These are phyloP conservation scores for Aspergillus persii DNA, from an alignment of 2,329 filamentous ascomycete species.

Conservation along the genomic window DNA sequence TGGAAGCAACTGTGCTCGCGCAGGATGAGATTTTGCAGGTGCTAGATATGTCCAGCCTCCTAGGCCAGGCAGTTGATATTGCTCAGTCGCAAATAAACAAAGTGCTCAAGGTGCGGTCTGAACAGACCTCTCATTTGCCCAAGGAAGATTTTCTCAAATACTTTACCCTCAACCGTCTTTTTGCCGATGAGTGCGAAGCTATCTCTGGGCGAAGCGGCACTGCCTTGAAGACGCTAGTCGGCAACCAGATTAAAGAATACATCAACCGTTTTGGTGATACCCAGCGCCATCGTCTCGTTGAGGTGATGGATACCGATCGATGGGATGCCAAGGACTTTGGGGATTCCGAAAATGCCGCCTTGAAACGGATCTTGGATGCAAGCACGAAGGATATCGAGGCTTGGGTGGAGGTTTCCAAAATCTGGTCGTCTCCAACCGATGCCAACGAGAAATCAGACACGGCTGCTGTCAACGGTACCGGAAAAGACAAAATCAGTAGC, in stretches of 20 bases:
- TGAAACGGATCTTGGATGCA: slow-evolving; percentile 56
- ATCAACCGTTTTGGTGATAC: slow-evolving; percentile 57
- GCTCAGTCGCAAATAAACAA: slow-evolving; percentile 64
- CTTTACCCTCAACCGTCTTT: slow-evolving; percentile 61
- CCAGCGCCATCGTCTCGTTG: slow-evolving; percentile 57
- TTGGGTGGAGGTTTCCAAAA: slow-evolving; percentile 53
- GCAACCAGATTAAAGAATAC: slow-evolving; percentile 62
- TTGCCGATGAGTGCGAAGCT: slow-evolving; percentile 66
- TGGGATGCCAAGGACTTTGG: slow-evolving; percentile 66
- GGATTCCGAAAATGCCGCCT: slow-evolving; percentile 49
- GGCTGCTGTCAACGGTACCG: slow-evolving; percentile 31
- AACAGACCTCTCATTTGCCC: slow-evolving; percentile 56
- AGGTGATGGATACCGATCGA: slow-evolving; percentile 59
- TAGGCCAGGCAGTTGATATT: slow-evolving; percentile 66
- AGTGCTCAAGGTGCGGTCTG: slow-evolving; percentile 62
- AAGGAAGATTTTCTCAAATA: slow-evolving; percentile 60
- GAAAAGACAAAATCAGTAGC: slow-evolving; percentile 64
- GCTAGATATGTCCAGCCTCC: slow-evolving; percentile 63
- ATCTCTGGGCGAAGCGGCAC: slow-evolving; percentile 62
- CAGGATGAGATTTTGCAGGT: slow-evolving; percentile 63
- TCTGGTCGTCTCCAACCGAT: slow-evolving; percentile 47
- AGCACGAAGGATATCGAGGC: slow-evolving; percentile 58
- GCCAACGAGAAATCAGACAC: slow-evolving; percentile 26
- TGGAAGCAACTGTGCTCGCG: slow-evolving; percentile 29
- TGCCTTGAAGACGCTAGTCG: slow-evolving; percentile 59